phyloP scores from a whole-genome alignment of 148 eudicot genomes.

The Rhododendron ovatum region DNA sequence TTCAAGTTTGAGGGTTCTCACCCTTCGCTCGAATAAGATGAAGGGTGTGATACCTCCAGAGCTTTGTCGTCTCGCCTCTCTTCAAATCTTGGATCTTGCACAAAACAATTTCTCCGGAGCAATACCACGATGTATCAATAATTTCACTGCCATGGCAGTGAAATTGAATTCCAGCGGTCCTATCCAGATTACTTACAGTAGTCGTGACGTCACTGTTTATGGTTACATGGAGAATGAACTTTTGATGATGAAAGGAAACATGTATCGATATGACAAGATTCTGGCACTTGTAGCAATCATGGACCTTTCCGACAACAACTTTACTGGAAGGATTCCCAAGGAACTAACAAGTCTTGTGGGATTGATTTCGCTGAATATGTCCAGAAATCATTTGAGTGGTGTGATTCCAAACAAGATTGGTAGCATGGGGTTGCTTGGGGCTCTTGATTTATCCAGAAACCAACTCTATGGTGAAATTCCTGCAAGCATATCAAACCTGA shows the following conservation, averaged over 20 bases:
- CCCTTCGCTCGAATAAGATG: background rate
- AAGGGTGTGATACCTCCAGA: background rate
- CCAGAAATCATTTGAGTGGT: background rate
- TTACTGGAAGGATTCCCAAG: background rate
- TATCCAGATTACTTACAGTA: background rate
- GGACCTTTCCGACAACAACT: slow-evolving; percentile 15
- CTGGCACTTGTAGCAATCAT: slow-evolving; percentile 7
- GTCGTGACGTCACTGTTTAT: background rate
- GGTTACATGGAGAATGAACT: background rate
- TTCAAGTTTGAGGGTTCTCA: background rate
- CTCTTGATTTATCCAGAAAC: background rate
- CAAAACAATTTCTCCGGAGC: background rate
- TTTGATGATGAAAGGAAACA: slow-evolving; percentile 10
- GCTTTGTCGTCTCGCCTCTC: slow-evolving; percentile 1
- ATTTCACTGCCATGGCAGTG: slow-evolving; percentile 11
- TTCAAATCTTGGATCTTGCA: slow-evolving; percentile 13
- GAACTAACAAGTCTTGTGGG: background rate
- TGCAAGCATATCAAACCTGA: background rate
- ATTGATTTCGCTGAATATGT: background rate
- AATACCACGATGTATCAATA: background rate
- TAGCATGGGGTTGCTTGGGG: background rate
- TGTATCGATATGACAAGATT: slow-evolving; percentile 3
- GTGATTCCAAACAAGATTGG: background rate
- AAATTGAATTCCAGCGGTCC: background rate
- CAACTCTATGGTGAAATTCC: background rate